Base-by-base conservation (phyloP, 139 green algal genomes). In the Parachlorella kessleri region DNA sequence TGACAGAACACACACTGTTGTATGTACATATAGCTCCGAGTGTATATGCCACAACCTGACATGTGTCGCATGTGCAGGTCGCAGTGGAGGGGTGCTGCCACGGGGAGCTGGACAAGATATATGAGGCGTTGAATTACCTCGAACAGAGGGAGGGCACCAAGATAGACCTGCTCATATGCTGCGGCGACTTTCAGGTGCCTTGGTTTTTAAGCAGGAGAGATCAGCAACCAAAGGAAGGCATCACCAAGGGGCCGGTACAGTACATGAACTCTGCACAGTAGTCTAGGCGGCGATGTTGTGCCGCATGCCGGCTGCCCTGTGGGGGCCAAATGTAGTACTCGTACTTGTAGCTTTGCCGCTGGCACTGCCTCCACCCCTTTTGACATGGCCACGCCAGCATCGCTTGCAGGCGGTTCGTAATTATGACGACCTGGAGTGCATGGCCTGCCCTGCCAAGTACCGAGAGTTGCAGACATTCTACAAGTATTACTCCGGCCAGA, bases 141-240 rank as follows among this genome's bases (percentile, higher is more conserved):
- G 93, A 97, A 72, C 77, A 84, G 63, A 71, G 65, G 42, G 80
- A 94, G 73, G 80, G 84, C 4, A 88, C 81, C 33, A 92, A 94
- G 33, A 92, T 97, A 7, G 96, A 99, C 85, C 85, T 99, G 32
- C 88, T 99, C 39, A 95, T 99, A 55, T 98, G 93, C 86, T 99
- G 97, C 76, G 97, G 97, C 5, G 97, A 99, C 84, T 99, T 99
- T 73, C 93, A 97, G 90, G 92, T 92, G n/a, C n/a, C n/a, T n/a
- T n/a, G n/a, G n/a, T n/a, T n/a, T n/a, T n/a, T n/a, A n/a, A n/a
- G n/a, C n/a, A n/a, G n/a, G n/a, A 18, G 48, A 59, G 48, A 59
- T 18, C 48, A 59, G 48, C 48, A 59, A 18, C 48, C 48, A n/a
- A n/a, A n/a, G n/a, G n/a, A n/a, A n/a, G n/a, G n/a, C n/a, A n/a